phyloP scores from a whole-genome alignment of 202 grass and related monocot genomes.

The Schoenoplectus triqueter region DNA sequence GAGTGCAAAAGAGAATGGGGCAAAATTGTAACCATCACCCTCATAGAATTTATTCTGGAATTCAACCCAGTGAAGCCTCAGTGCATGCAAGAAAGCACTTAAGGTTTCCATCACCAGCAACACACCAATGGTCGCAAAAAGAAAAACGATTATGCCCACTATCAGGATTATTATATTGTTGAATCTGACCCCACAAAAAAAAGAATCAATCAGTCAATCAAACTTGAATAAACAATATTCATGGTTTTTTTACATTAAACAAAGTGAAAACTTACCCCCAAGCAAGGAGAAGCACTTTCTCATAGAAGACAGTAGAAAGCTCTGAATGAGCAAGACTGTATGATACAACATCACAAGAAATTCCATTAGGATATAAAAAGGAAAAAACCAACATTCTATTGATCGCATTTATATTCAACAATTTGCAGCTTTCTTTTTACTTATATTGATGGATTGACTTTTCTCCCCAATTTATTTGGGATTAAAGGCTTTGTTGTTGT shows the following conservation, averaged over 20 bases:
- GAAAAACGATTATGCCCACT: slow-evolving; percentile 60
- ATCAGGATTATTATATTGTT: slow-evolving; percentile 54
- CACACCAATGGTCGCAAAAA: slow-evolving; percentile 72
- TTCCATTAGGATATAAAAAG: neutral
- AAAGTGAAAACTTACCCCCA: slow-evolving; percentile 63
- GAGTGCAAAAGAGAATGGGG: slow-evolving; percentile 72
- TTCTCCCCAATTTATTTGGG: no score
- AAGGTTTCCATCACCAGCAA: slow-evolving; percentile 98
- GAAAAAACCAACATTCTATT: neutral
- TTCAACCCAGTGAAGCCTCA: slow-evolving; percentile 99
- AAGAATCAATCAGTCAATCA: neutral
- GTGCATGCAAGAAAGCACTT: slow-evolving; percentile 89
- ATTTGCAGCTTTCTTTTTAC: neutral
- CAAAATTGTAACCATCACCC: slow-evolving; percentile 97
- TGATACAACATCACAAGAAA: slow-evolving; percentile 35
- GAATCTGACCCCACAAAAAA: slow-evolving; percentile 53
- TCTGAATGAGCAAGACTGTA: slow-evolving; percentile 95
- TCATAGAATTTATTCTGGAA: slow-evolving; percentile 99
- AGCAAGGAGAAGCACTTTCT: slow-evolving; percentile 78
- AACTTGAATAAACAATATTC: neutral
- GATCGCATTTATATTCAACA: neutral
- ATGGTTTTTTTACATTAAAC: neutral
- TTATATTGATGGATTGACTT: no score
- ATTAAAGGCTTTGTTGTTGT: no score
- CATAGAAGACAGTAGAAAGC: slow-evolving; percentile 87